phyloP scores from a whole-genome alignment of 148 eudicot species.

The Bassia scoparia region DNA sequence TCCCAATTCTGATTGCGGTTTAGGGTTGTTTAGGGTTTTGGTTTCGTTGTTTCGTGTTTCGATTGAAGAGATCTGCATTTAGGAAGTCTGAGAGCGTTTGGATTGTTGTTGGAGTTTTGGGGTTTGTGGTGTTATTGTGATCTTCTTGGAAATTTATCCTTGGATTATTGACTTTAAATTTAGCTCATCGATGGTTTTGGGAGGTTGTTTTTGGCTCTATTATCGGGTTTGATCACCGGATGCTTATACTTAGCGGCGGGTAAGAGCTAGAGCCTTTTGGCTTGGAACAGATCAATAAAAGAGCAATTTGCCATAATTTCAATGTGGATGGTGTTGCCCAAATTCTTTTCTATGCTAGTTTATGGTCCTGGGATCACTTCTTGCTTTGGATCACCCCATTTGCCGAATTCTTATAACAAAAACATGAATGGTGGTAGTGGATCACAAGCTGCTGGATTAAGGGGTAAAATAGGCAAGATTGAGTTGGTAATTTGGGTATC shows the following conservation, averaged over 20 bases:
- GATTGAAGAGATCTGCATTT: constrained; percentile 73
- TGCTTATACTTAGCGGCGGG: constrained; percentile 64
- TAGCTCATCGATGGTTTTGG: constrained; percentile 56
- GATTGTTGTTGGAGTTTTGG: constrained; percentile 54
- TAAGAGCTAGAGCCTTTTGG: constrained; percentile 85
- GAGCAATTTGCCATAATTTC: constrained; percentile 65
- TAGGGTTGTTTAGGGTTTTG: constrained; percentile 44
- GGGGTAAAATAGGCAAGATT: constrained; percentile 30
- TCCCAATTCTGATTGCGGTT: constrained; percentile 56
- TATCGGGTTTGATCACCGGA: constrained; percentile 57
- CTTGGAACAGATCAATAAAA: constrained; percentile 93
- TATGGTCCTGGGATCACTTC: constrained; percentile 42
- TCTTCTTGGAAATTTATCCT: constrained; percentile 48
- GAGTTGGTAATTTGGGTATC: constrained; percentile 72
- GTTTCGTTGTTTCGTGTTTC: constrained; percentile 54
- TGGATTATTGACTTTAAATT: constrained; percentile 57
- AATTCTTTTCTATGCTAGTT: constrained; percentile 56
- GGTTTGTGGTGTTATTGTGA: constrained; percentile 43
- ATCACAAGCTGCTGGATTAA: constrained; percentile 5
- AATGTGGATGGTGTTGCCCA: constrained; percentile 74
- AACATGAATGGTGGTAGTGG: constrained; percentile 22
- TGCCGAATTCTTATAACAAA: constrained; percentile 46
- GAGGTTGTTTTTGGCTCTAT: constrained; percentile 39
- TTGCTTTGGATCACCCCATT: constrained; percentile 87
- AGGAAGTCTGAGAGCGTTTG: constrained; percentile 63